Evolutionary conservation across 2,329 filamentous ascomycete species (phyloP).

Genomic region (Pseudogymnoascus verrucosus): DNA sequence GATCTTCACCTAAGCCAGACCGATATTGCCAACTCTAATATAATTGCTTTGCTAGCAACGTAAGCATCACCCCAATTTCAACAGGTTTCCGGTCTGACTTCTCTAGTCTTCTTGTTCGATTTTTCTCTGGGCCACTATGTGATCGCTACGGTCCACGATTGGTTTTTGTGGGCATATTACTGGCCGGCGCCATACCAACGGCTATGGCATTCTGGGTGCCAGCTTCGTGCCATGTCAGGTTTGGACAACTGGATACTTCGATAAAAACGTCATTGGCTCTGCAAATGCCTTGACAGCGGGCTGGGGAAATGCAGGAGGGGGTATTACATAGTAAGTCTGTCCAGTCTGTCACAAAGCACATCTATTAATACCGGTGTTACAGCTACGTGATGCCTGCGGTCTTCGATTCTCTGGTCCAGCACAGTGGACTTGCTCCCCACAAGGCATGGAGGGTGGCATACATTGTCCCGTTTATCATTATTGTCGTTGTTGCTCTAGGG

Average conservation of each 20-base stretch:
- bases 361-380: neutral
- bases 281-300: conserved; percentile 81
- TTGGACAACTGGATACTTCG: conserved; percentile 88
- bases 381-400: conserved; percentile 71
- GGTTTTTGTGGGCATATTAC: conserved; percentile 70
- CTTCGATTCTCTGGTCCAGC: conserved; percentile 63
- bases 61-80: conserved; percentile 20
- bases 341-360: conserved; percentile 37
- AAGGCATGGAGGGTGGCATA: conserved; percentile 80
- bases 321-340: conserved; percentile 87
- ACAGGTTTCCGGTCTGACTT: neutral
- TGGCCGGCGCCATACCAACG: conserved; percentile 71
- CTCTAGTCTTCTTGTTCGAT: conserved; percentile 55
- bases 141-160: conserved; percentile 74
- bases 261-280: conserved; percentile 84
- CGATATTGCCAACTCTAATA: conserved; percentile 83
- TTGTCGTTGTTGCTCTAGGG: conserved; percentile 55
- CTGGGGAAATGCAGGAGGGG: conserved; percentile 80
- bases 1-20: conserved; percentile 64
- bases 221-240: conserved; percentile 83
- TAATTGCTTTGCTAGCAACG: conserved; percentile 69
- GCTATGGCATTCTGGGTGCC: conserved; percentile 70
- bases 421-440: conserved; percentile 52
- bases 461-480: conserved; percentile 72
- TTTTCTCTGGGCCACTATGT: conserved; percentile 74